Base-by-base conservation (phyloP, 257 asterid species). In the Solanum pennellii region DNA sequence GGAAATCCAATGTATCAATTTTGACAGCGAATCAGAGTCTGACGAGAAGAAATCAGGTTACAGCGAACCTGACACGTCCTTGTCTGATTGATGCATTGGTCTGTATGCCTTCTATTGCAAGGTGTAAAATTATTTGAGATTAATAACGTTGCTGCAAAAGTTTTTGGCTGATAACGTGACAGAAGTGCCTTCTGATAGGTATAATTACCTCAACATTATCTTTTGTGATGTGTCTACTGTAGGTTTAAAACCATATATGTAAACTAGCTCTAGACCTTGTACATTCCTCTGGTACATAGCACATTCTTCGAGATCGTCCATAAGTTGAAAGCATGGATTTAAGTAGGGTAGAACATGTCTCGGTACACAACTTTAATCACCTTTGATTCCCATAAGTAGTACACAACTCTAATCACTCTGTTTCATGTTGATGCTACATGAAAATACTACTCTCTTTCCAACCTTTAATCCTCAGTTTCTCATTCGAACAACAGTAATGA, bases 41-140 rank as follows among this genome's bases (percentile, higher is more conserved):
- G 93, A 93, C 85, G 93, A 88, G 62, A 90, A 89, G 37, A 29
- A 86, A 87, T 88, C 89, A 21, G 94, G 84, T 65, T 65, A 87
- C 16, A 68, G 85, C 4, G 88, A 91, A 9, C 86, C 88, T 85
- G 93, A 87, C 47, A 76, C 60, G 45, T 87, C 45, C 25, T 59
- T 31, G 29, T 86, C 69, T 49, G 47, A 86, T 66, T 49, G 20
- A 82, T 29, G 69, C 5, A 47, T 20, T 47, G 68, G 1, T 47
- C 27, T 80, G 20, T 80, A 45, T 77, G 83, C 83, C 83, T 25
- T 8, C 15, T 25, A 79, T 56, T 18, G 65, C 65, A 7, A 56
- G 65, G 65, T 56, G n/a, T 56, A 56, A 56, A 2, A 56, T 56
- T 56, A 56, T 56, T 56, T 56, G 65, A 56, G 65, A 56, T 56